Percentiles rank a stretch among this genome's conserved stretches.
Conservation (phyloP, 2,329 filamentous ascomycete species). For the Trichoderma sp. region DNA sequence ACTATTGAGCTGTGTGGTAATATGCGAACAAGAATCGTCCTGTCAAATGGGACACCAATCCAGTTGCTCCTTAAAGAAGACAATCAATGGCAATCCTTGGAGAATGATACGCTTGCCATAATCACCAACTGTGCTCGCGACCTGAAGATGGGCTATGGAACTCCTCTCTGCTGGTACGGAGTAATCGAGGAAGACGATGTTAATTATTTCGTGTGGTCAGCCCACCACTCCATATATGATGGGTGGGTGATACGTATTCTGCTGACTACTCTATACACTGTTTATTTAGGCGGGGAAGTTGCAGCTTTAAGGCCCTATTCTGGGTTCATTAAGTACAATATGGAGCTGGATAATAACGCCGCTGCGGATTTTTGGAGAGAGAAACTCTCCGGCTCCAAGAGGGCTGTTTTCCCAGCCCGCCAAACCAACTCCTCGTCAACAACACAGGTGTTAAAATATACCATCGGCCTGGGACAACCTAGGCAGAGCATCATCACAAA, state of each 20-base stretch:
- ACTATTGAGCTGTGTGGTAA: slow-evolving; percentile 17
- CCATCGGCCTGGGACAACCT: background rate
- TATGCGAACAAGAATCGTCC: slow-evolving; percentile 14
- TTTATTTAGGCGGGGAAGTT: slow-evolving; percentile 12
- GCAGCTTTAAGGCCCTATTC: slow-evolving; percentile 34
- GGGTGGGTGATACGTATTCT: slow-evolving; percentile 18
- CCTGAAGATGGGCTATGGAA: slow-evolving; percentile 13
- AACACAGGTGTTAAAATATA: background rate
- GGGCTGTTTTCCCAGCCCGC: slow-evolving; percentile 16
- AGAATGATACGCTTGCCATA: background rate
- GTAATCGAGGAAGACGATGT: background rate
- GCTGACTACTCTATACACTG: background rate
- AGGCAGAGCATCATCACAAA: slow-evolving; percentile 6
- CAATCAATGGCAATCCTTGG: slow-evolving; percentile 1
- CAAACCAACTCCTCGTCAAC: background rate
- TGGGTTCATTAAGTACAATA: slow-evolving; percentile 24
- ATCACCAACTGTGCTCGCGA: background rate
- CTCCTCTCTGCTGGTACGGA: slow-evolving; percentile 14
- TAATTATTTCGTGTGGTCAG: slow-evolving; percentile 1
- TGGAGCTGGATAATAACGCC: slow-evolving; percentile 1
- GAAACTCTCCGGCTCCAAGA: slow-evolving; percentile 7
- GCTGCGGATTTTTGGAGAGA: slow-evolving; percentile 15
- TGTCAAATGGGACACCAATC: background rate
- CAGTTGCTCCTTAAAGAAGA: slow-evolving; percentile 10
- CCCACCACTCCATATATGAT: slow-evolving; percentile 17